Evolutionary conservation across 805 yeast species (phyloP), one percentile per base, ranked within the genome.

Genomic region (Lipomyces chichibuensis): DNA sequence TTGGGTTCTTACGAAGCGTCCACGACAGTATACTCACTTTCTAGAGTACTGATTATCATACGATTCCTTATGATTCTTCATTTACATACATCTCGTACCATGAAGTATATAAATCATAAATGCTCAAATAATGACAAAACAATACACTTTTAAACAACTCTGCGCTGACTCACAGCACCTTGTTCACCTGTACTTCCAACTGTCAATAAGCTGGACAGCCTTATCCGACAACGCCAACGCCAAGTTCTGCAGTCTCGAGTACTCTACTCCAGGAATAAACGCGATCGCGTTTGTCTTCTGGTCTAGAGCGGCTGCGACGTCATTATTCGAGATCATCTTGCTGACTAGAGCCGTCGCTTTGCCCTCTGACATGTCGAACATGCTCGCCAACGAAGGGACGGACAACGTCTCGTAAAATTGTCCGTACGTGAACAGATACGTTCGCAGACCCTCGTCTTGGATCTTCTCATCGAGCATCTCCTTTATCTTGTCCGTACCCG

Each of bases 391-490:
- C 72, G 86, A 86, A 20, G 82, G 78, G 60, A 92, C 78, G 2
- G 97, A 88, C 65, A 94, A 84, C 71, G 90, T 89, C 69, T 88
- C 82, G 81, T 88, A 92, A 74, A 87, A 88, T 43, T 87, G 79
- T 76, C 90, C 91, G 82, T 89, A 92, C 71, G 90, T 88, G 83
- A 92, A 90, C 71, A 95, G 83, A 79, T 90, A 95, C n/a, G 98
- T 91, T 80, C 97, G 87, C 76, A 95, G 84, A 59, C 97, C 96
- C 80, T 92, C 97, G 63, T 87, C 82, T 82, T 95, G 96, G 74
- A 96, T 84, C 80, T 90, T 91, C 71, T 84, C 84, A 72, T 84
- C 84, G 75, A 95, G 84, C 88, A 90, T 86, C n/a, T 79, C 80
- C 80, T 87, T 87, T 76, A 91, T 84, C 59, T 83, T 80, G 60